Base-by-base conservation (phyloP, 140 eudicot species). In the Stevia rebaudiana region DNA sequence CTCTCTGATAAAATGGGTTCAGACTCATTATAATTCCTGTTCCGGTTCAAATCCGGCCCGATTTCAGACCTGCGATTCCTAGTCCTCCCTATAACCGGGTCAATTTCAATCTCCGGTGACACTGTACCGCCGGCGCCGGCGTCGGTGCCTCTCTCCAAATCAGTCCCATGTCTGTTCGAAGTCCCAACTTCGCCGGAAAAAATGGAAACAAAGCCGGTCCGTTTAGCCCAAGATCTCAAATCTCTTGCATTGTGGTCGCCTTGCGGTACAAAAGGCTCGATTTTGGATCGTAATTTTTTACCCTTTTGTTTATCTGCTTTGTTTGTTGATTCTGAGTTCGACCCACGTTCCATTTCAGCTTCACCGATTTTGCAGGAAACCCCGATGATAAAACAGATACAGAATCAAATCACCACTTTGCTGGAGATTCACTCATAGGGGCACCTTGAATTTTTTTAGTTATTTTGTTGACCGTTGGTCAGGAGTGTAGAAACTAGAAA, bases 181-280 rank as follows among this genome's bases (percentile, higher is more conserved):
- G 71, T 60, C 57, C 83, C 89, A 61, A 77, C 77, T 78, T 92
- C 96, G 5, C 87, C 88, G 72, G 96, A 92, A 46, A 91, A 81
- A 9, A 75, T 79, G 8, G 96, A 87, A 31, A 82, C 87, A 72
- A 92, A 92, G 40, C 98, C 96, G 58, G 98, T 92, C 23, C 80
- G 75, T 56, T 92, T 92, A 65, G 98, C 98, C 98, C 98, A 92
- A 73, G 98, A 88, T 75, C 82, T 88, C 81, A 92, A 81, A 66
- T 92, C 95, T 59, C 82, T 88, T 1, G 96, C 90, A 69, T 81
- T 89, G 75, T 88, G 84, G 74, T 81, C 85, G 46, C 76, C 82
- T 72, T 63, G 73, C 3, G 96, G 68, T 35, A 83, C 80, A 81
- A 85, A 92, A 47, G 98, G 95, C 58, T 88, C 90, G 61, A 92